phyloP scores from a whole-genome alignment of 164 flowering plant genomes.

The Dillenia turbinata region DNA sequence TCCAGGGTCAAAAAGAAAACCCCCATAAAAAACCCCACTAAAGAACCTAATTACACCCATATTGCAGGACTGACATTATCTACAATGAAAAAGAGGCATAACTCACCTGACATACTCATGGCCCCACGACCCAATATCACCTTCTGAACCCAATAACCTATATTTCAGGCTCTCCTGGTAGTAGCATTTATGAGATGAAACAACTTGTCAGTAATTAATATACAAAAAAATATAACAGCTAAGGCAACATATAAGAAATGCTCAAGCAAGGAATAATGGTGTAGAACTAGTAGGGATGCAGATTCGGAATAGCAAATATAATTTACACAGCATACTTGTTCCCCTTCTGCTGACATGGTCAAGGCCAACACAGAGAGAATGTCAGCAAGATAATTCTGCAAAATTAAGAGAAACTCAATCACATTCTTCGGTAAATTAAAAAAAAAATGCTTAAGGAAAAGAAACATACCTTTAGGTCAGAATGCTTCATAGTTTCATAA shows the following conservation, averaged over 20 bases:
- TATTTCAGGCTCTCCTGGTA: conserved; percentile 87
- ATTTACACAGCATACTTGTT: conserved; percentile 52
- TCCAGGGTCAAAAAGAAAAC: too few relatives aligned
- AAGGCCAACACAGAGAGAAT: conserved; percentile 94
- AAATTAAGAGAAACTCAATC: background rate
- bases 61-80: too few relatives aligned
- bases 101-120: conserved; percentile 95
- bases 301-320: too few relatives aligned
- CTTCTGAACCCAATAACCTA: conserved; percentile 87
- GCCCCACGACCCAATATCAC: conserved; percentile 99
- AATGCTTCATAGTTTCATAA: conserved; percentile 72
- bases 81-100: too few relatives aligned
- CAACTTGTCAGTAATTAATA: too few relatives aligned
- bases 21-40: too few relatives aligned
- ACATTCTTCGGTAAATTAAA: background rate
- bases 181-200: too few relatives aligned
- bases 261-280: too few relatives aligned
- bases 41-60: too few relatives aligned
- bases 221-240: too few relatives aligned
- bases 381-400: conserved; percentile 90
- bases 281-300: too few relatives aligned
- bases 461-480: conserved; percentile 62
- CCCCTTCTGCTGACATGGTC: conserved; percentile 99
- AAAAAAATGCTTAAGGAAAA: background rate
- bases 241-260: too few relatives aligned